phyloP scores from a whole-genome alignment of 176 grass and related monocot species.

The Chrysopogon serrulatus region DNA sequence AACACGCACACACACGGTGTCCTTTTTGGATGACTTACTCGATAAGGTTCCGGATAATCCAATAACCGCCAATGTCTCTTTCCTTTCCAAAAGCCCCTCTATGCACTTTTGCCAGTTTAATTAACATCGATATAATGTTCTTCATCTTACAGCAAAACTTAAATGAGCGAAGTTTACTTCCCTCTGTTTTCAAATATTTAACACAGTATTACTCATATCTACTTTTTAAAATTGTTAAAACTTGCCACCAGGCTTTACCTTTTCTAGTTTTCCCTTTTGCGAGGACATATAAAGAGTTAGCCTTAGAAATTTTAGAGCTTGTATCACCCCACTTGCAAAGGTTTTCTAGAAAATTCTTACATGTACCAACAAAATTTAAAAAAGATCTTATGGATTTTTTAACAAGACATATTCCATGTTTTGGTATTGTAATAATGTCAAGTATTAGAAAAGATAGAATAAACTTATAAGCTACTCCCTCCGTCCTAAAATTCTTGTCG shows the following conservation, averaged over 20 bases:
- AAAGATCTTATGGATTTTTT: not conserved
- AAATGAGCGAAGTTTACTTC: not conserved
- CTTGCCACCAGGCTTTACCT: not conserved
- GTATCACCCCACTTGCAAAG: not conserved
- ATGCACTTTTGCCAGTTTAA: constrained; percentile 6
- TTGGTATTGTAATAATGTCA: not conserved
- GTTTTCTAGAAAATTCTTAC: not conserved
- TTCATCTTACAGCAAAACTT: not conserved
- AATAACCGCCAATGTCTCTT: not conserved
- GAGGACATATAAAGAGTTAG: too few species aligned
- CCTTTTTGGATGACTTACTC: constrained; percentile 40
- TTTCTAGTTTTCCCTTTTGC: not conserved
- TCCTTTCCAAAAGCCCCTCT: constrained; percentile 12
- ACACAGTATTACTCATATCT: too few species aligned
- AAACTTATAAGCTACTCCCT: not conserved
- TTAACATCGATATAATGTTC: not conserved
- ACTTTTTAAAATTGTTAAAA: not conserved
- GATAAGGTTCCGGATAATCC: constrained; percentile 35
- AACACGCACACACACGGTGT: too few species aligned
- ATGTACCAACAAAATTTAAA: not conserved
- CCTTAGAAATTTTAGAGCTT: not conserved
- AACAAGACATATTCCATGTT: not conserved
- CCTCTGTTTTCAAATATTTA: not conserved
- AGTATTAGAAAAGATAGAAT: too few species aligned
- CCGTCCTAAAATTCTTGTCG: too few species aligned